Percentiles rank a stretch among this genome's conserved stretches.
phyloP scores from a whole-genome alignment of 176 grass and related monocot genomes.

The Carex littledalei region DNA sequence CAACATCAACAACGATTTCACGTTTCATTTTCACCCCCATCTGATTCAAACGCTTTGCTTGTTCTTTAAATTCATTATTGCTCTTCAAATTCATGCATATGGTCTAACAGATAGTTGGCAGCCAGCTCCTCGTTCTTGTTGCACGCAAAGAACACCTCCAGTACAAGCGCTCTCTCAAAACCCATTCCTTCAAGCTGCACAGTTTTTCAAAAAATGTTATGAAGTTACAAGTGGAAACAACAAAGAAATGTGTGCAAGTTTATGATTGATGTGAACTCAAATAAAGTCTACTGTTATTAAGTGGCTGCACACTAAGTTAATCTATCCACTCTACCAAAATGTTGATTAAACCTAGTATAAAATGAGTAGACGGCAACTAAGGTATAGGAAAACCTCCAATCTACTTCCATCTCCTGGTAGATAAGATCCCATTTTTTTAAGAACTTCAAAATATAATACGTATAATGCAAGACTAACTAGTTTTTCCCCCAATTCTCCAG shows the following conservation, averaged over 20 bases:
- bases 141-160: slow-evolving; percentile 98
- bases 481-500: neutral
- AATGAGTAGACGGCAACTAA: neutral
- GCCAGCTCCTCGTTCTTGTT: slow-evolving; percentile 97
- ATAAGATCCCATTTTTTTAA: neutral
- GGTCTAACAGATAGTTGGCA: slow-evolving; percentile 94
- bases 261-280: neutral
- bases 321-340: neutral
- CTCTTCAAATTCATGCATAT: slow-evolving; percentile 84
- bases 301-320: neutral
- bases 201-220: neutral
- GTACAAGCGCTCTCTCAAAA: slow-evolving; percentile 75
- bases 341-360: neutral
- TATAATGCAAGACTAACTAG: neutral
- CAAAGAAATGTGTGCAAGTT: neutral
- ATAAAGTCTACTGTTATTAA: neutral
- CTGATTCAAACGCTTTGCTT: neutral
- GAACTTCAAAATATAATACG: neutral
- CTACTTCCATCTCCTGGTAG: neutral
- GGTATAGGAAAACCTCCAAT: neutral
- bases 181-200: slow-evolving; percentile 89
- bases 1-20: slow-evolving; percentile 33
- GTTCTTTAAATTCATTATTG: slow-evolving; percentile 40
- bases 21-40: neutral
- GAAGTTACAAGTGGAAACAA: neutral